Evolutionary conservation across 2,329 filamentous ascomycete genomes (phyloP), one percentile per base, ranked within the genome.

Genomic region (Colletotrichum filicis): DNA sequence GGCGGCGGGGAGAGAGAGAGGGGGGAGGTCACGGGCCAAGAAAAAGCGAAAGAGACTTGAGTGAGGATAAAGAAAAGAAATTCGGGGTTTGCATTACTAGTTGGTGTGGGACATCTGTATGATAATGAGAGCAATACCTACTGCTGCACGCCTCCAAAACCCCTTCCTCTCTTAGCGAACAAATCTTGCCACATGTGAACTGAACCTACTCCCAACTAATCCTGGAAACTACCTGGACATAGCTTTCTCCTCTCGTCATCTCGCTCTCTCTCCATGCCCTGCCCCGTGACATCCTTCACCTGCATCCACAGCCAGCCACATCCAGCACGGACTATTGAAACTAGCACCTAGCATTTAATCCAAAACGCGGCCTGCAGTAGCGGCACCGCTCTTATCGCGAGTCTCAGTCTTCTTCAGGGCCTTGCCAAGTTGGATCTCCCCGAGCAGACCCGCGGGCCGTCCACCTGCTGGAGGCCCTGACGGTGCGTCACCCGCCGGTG

Each of bases 401-500:
- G 97, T 98, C 81, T 92, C 86, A 28, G 95, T 95, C 88, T 98
- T 98, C 87, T 89, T 95, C 80, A 99, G 85, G 3, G 91, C 83
- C 82, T 83, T 95, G 56, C 97, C 96, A 74, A 91, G 85, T 80
- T 96, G 92, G 74, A 99, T 98, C 81, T 98, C 91, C 72, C 92
- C 92, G 75, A 99, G 83, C 79, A 99, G 87, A 1, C 91, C 91
- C 24, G 89, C 79, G 24, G 91, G 90, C 32, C 88, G 86, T 0
- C 85, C 88, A 9, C 77, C 82, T 12, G 80, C 73, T 6, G 89
- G 85, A 5, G 90, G 86, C 5, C 86, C 84, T 37, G 83, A 78
- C 62, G 81, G 80, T 66, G 82, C 82, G 58, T 79, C 84, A 22
- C 82, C 83, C 49, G 78, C 66, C 6, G 79, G 76, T 2, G 86